Evolutionary conservation across 2,329 filamentous ascomycete genomes (phyloP), one percentile per base, ranked within the genome.

Genomic region (Alternaria viburni): DNA sequence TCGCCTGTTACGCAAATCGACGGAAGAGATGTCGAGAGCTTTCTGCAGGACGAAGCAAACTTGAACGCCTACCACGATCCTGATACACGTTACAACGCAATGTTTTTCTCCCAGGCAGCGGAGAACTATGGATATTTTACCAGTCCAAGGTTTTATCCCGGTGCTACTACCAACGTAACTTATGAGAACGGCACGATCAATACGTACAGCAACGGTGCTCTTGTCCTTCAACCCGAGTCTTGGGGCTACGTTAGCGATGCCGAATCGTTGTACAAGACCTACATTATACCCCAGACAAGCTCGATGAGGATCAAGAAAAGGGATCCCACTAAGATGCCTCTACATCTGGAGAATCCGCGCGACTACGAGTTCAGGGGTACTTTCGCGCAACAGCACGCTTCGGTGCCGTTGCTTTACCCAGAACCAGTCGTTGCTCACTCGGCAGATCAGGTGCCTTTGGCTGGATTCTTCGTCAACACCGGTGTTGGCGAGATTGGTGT

Each of bases 401-500:
- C 65, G 5, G 70, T 74, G 8, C 77, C 77, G 5, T 21, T 64
- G 9, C 57, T 60, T 12, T 84, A 81, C 56, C 82, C 83, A 0
- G 59, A 72, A 5, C 75, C 82, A 0, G 69, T 78, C 2, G 66
- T 81, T n/a, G 66, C 76, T 30, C 76, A 79, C 62, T 70, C 70
- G 4, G 66, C 75, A 13, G 58, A 67, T 0, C 64, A 72, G 8
- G 77, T 80, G 26, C 73, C 77, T 1, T 74, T 84, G 13, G 77
- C 79, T 5, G 84, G 84, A 3, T 86, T 84, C 74, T 85, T 83
- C 65, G 77, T 84, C 30, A 76, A 82, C 10, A 73, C 76, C 0
- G 71, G 65, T 5, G 73, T 79, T 0, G 74, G 80, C n/a, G 81
- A 85, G 58, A 75, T 83, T 13, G 84, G 81, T n/a, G 81, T 86